phyloP scores from a whole-genome alignment of 1,139 yeast species.

The Taphrina communis region DNA sequence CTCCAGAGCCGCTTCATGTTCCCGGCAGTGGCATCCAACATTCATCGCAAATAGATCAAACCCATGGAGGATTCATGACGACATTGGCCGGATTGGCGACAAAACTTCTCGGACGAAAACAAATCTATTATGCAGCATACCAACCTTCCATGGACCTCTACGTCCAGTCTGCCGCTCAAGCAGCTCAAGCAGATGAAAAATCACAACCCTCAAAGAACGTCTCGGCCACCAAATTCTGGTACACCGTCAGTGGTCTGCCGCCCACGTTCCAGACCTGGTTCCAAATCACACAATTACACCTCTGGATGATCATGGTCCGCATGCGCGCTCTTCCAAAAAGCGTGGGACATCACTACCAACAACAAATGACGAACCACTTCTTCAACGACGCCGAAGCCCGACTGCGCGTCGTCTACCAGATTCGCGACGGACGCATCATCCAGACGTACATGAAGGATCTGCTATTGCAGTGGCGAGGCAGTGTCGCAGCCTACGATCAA shows the following conservation, averaged over 20 bases:
- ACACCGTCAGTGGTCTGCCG: constrained; percentile 61
- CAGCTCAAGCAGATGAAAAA: constrained; percentile 34
- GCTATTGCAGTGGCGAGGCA: constrained; percentile 87
- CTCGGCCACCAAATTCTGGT: constrained; percentile 39
- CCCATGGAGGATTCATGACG: constrained; percentile 31
- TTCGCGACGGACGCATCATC: constrained; percentile 79
- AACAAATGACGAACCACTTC: constrained; percentile 84
- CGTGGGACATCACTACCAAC: constrained; percentile 87
- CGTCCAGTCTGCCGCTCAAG: constrained; percentile 39
- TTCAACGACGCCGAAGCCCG: constrained; percentile 89
- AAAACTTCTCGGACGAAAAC: constrained; percentile 25
- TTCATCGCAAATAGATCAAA: constrained; percentile 35
- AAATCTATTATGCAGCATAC: constrained; percentile 33
- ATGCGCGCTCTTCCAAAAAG: constrained; percentile 96
- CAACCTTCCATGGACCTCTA: constrained; percentile 40
- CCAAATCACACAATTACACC: constrained; percentile 85
- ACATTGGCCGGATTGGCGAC: constrained; percentile 25
- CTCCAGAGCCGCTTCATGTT: constrained; percentile 35
- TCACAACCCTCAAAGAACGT: constrained; percentile 3
- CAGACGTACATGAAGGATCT: constrained; percentile 88
- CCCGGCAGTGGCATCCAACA: constrained; percentile 39
- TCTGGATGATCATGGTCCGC: constrained; percentile 91
- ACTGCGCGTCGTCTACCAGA: constrained; percentile 79
- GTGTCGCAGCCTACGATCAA: constrained; percentile 89
- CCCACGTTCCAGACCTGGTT: constrained; percentile 92